Conservation (phyloP, 2,329 filamentous ascomycete genomes). For the Fusarium compactum region DNA sequence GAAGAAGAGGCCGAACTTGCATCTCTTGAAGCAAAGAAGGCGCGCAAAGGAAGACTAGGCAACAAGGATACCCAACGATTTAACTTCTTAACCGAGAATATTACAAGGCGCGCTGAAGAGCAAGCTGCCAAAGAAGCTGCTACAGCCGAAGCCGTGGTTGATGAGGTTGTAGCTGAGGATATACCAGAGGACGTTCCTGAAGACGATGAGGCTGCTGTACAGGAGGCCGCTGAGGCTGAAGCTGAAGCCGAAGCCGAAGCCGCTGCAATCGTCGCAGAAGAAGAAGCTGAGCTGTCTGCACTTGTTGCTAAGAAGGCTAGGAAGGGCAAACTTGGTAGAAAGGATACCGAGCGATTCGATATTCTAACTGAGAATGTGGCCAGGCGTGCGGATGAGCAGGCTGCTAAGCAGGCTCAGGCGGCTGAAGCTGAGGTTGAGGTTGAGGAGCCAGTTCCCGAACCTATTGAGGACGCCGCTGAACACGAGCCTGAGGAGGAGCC, state of each 20-base stretch:
- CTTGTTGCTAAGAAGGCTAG: slow-evolving; percentile 35
- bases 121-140: slow-evolving; percentile 53
- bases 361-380: slow-evolving; percentile 31
- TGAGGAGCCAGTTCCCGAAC: slow-evolving; percentile 37
- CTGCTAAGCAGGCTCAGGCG: slow-evolving; percentile 24
- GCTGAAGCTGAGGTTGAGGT: slow-evolving; percentile 7
- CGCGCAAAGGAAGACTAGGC: slow-evolving; percentile 59
- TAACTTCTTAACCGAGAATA: slow-evolving; percentile 52
- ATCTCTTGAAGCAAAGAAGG: slow-evolving; percentile 61
- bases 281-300: slow-evolving; percentile 36
- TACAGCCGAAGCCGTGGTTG: slow-evolving; percentile 40
- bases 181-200: slow-evolving; percentile 37
- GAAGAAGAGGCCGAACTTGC: slow-evolving; percentile 56
- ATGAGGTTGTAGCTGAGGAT: slow-evolving; percentile 11
- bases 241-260: slow-evolving; percentile 19
- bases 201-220: slow-evolving; percentile 42
- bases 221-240: slow-evolving; percentile 32
- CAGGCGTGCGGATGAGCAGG: slow-evolving; percentile 31
- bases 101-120: slow-evolving; percentile 51
- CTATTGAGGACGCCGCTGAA: slow-evolving; percentile 25
- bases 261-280: slow-evolving; percentile 28
- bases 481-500: slow-evolving; percentile 41
- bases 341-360: slow-evolving; percentile 42
- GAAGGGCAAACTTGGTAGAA: slow-evolving; percentile 42
- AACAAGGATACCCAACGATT: slow-evolving; percentile 62